These are phyloP conservation scores for Aspergillus unguis DNA, from an alignment of 2,329 filamentous ascomycete genomes.

Conservation along the genomic window DNA sequence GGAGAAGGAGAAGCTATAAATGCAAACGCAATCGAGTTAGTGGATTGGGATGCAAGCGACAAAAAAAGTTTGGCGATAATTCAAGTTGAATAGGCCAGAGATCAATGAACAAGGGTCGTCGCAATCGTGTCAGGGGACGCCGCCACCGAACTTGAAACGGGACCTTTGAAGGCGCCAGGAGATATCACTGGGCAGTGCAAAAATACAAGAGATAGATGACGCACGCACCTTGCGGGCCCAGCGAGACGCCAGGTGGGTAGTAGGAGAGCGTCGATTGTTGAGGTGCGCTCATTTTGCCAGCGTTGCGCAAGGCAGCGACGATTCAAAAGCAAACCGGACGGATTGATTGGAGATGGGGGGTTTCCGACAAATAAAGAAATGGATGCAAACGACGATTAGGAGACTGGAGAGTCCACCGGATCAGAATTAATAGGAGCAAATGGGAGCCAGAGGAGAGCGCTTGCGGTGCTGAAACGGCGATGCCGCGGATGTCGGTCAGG, in stretches of 20 bases:
- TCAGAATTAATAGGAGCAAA: background rate
- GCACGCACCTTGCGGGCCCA: conserved; percentile 35
- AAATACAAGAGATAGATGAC: conserved; percentile 21
- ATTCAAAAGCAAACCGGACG: conserved; percentile 8
- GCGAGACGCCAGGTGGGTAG: conserved; percentile 33
- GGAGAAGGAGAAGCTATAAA: conserved; percentile 18
- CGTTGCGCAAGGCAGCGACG: conserved; percentile 19
- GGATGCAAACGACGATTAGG: background rate
- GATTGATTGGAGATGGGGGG: conserved; percentile 14
- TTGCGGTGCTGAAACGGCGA: conserved; percentile 23
- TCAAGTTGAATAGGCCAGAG: conserved; percentile 14
- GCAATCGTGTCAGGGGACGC: conserved; percentile 16
- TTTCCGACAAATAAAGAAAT: conserved; percentile 9
- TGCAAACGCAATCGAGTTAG: conserved; percentile 7
- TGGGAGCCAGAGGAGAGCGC: conserved; percentile 8
- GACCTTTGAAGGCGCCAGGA: conserved; percentile 10
- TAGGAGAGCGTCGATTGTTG: conserved; percentile 26
- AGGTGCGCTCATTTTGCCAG: conserved; percentile 30
- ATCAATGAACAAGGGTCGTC: conserved; percentile 5
- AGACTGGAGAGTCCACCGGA: conserved; percentile 2
- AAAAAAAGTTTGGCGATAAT: conserved; percentile 1
- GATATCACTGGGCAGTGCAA: conserved; percentile 8
- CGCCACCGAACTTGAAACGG: conserved; percentile 19
- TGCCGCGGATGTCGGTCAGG: conserved; percentile 19
- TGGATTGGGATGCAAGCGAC: background rate